phyloP scores from a whole-genome alignment of 1,284 basidiomycete species.

The Microbotryomycetes sp. region DNA sequence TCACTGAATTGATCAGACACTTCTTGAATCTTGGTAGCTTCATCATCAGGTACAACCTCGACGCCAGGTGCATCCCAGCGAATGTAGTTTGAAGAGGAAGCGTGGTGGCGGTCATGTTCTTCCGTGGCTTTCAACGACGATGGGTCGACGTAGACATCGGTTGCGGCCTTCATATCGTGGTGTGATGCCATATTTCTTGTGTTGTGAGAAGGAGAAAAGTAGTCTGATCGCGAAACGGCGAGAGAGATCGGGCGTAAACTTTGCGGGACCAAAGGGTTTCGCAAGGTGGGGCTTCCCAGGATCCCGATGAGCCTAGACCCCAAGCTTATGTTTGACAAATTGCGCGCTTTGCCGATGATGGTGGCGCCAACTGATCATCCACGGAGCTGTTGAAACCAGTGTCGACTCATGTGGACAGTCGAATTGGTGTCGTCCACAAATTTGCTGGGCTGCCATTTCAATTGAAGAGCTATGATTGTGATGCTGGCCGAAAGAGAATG shows the following conservation, averaged over 20 bases:
- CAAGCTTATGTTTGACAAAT: no score
- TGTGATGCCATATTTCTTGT: not conserved
- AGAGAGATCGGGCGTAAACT: not conserved
- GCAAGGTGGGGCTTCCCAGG: not conserved
- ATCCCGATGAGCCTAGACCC: no score
- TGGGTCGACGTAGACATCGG: not conserved
- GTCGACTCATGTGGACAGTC: no score
- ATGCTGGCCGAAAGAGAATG: no score
- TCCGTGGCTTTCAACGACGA: not conserved
- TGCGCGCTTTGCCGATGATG: no score
- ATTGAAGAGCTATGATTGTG: no score
- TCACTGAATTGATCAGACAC: slow-evolving; percentile 35
- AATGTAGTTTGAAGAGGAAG: slow-evolving; percentile 3
- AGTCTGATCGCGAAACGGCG: not conserved
- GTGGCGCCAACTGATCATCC: no score
- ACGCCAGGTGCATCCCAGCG: slow-evolving; percentile 33
- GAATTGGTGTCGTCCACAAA: no score
- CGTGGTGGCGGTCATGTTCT: not conserved
- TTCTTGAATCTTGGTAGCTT: slow-evolving; percentile 34
- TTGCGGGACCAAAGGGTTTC: not conserved
- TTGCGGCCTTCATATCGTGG: not conserved
- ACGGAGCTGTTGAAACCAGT: no score
- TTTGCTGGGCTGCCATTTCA: no score
- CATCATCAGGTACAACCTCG: slow-evolving; percentile 32
- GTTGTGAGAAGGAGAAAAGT: not conserved